Evolutionary conservation across 2,329 filamentous ascomycete species (phyloP).

Genomic region (Fragosphaeria purpurea): DNA sequence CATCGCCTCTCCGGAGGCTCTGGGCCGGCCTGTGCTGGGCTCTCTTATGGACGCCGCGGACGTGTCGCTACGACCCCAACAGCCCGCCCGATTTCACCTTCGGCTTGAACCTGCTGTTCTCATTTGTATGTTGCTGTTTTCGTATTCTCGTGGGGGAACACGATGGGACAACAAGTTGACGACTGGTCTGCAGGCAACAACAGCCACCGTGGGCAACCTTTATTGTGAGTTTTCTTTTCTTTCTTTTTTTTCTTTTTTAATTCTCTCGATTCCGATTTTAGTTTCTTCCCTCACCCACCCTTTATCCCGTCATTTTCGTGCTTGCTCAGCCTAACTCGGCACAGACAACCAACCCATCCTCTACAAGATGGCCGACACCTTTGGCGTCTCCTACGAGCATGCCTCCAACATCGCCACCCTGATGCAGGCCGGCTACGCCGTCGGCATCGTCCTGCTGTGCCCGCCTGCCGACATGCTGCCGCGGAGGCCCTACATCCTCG

Average conservation of each 20-base stretch:
- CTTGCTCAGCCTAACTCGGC: too few relatives aligned
- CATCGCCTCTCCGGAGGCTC: neutral
- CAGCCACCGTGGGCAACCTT: slow-evolving; percentile 68
- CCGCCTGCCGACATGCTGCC: slow-evolving; percentile 63
- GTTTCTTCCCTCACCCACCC: too few relatives aligned
- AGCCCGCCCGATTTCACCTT: slow-evolving; percentile 60
- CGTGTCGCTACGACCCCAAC: slow-evolving; percentile 57
- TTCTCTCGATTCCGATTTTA: slow-evolving; percentile 20
- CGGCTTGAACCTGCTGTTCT: slow-evolving; percentile 60
- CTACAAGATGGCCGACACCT: slow-evolving; percentile 62
- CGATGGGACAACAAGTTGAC: neutral
- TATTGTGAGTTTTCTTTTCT: slow-evolving; percentile 33
- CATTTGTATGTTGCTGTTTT: slow-evolving; percentile 34
- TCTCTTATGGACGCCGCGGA: slow-evolving; percentile 33
- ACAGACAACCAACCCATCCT: slow-evolving; percentile 63
- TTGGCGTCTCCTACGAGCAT: slow-evolving; percentile 58
- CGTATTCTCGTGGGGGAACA: neutral
- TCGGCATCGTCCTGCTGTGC: slow-evolving; percentile 62
- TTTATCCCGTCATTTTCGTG: too few relatives aligned
- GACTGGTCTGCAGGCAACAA: slow-evolving; percentile 31
- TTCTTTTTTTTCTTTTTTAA: neutral
- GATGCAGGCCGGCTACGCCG: slow-evolving; percentile 70
- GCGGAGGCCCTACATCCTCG: slow-evolving; percentile 59
- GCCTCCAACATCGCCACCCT: slow-evolving; percentile 61
- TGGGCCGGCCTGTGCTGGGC: neutral